These are phyloP conservation scores for Coemansia sp. DNA, from an alignment of 192 early-diverging fungal genomes.

Conservation along the genomic window DNA sequence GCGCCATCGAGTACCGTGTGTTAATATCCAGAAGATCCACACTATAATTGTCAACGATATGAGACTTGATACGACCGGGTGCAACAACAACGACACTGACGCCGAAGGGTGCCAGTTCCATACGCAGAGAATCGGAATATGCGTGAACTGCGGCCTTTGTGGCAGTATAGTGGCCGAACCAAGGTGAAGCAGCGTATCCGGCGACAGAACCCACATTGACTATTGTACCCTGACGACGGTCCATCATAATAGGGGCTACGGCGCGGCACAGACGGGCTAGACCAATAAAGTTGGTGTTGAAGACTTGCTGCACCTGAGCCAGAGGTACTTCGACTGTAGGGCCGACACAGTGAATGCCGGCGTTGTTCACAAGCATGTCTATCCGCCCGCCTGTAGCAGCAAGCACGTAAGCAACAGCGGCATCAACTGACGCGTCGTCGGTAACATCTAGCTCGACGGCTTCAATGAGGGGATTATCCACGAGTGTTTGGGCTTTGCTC, in stretches of 20 bases:
- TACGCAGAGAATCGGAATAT: conserved; percentile 62
- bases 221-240: conserved; percentile 55
- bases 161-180: conserved; percentile 59
- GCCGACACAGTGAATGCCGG: conserved; percentile 59
- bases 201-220: conserved; percentile 68
- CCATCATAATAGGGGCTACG: conserved; percentile 63
- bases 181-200: conserved; percentile 62
- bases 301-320: conserved; percentile 37
- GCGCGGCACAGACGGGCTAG: conserved; percentile 54
- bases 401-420: conserved; percentile 20
- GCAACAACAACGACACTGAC: conserved; percentile 62
- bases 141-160: conserved; percentile 67
- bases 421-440: conserved; percentile 16
- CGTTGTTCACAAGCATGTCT: conserved; percentile 76
- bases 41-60: conserved; percentile 56
- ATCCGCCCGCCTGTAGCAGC: conserved; percentile 20
- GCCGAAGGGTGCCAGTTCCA: conserved; percentile 67
- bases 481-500: neutral
- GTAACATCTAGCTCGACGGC: conserved; percentile 36
- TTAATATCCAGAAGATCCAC: conserved; percentile 35
- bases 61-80: conserved; percentile 66
- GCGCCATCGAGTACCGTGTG: conserved; percentile 51
- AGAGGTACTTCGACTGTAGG: conserved; percentile 50
- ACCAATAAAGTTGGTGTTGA: conserved; percentile 68
- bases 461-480: neutral